phyloP scores from a whole-genome alignment of 768 basidiomycete genomes.

The Boletus huronensis region DNA sequence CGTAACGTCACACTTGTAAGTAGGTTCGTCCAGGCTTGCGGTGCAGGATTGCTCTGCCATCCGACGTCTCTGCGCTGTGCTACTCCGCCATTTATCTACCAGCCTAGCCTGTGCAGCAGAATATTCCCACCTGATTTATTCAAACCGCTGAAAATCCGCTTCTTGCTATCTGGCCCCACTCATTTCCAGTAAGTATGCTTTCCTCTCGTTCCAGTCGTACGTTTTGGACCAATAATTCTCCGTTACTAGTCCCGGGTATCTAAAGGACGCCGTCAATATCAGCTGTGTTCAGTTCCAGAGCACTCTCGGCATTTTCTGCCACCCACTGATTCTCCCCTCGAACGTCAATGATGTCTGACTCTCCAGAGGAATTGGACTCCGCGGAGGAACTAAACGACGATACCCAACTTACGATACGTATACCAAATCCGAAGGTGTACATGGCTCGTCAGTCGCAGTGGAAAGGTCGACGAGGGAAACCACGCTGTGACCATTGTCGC shows the following conservation, averaged over 20 bases:
- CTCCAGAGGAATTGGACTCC: conserved; percentile 37
- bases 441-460: conserved; percentile 69
- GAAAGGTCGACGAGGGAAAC: conserved; percentile 73
- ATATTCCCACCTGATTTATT: conserved; percentile 12
- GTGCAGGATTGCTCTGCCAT: conserved; percentile 28
- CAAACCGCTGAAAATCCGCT: conserved; percentile 7
- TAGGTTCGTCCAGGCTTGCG: conserved; percentile 32
- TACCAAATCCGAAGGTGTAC: conserved; percentile 64
- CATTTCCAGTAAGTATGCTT: conserved; percentile 16
- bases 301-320: conserved; percentile 17
- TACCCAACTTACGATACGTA: conserved; percentile 57
- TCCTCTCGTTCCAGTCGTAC: conserved; percentile 3
- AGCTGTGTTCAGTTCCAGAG: neutral
- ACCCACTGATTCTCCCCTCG: conserved; percentile 6
- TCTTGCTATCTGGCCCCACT: conserved; percentile 1
- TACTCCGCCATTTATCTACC: conserved; percentile 8
- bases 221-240: conserved; percentile 9
- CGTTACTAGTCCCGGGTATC: conserved; percentile 4
- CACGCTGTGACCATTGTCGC: conserved; percentile 71
- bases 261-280: conserved; percentile 7
- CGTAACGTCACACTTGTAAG: conserved; percentile 36
- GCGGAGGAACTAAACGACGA: conserved; percentile 44
- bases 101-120: conserved; percentile 2
- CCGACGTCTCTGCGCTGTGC: conserved; percentile 17
- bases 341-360: conserved; percentile 33